Evolutionary conservation across 2,329 filamentous ascomycete species (phyloP).

Genomic region (Penicillium palitans): DNA sequence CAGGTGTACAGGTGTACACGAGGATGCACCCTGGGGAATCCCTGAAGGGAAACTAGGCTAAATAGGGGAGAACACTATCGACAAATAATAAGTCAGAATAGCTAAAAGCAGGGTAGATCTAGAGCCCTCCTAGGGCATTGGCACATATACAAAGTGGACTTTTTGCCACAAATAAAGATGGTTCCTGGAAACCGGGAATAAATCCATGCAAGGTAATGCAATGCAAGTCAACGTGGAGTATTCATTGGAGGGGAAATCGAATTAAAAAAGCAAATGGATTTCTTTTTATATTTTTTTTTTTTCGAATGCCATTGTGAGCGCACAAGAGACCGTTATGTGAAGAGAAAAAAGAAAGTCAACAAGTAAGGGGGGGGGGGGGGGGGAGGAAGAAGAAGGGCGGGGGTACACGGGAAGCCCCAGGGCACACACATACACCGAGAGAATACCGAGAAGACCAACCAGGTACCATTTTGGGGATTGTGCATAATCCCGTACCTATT

Average conservation of each 20-base stretch:
- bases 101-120: background rate
- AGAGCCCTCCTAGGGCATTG: conserved; percentile 4
- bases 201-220: conserved; percentile 25
- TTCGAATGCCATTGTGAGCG: background rate
- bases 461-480: background rate
- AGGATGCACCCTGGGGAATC: conserved; percentile 2
- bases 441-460: background rate
- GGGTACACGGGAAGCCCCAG: background rate
- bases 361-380: background rate
- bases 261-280: conserved; percentile 2
- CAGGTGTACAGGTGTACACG: background rate
- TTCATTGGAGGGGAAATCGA: conserved; percentile 1
- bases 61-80: background rate
- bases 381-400: background rate
- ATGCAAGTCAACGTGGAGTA: conserved; percentile 20
- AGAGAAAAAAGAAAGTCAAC: background rate
- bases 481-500: background rate
- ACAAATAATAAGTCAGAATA: background rate
- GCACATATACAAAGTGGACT: background rate
- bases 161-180: conserved; percentile 7
- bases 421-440: background rate
- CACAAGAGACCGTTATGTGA: background rate
- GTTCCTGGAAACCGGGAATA: conserved; percentile 24
- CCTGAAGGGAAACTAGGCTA: background rate
- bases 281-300: background rate